These are phyloP conservation scores for Penicillium occitanis DNA, from an alignment of 2,329 filamentous ascomycete species.

Conservation along the genomic window DNA sequence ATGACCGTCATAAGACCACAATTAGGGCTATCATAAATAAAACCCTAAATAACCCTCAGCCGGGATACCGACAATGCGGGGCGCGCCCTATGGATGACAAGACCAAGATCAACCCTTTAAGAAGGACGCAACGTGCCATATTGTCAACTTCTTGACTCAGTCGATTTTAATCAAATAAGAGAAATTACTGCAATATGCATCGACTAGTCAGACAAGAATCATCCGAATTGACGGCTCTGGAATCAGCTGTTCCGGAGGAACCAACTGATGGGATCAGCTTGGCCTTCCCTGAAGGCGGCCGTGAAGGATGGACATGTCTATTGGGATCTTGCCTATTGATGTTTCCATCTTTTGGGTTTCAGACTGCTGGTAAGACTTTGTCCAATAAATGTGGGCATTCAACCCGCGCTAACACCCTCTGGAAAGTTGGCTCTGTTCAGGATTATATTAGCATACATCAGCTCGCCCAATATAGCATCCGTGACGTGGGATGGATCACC, in stretches of 20 bases:
- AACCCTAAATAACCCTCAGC: no score
- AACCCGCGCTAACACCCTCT: neutral
- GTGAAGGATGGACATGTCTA: slow-evolving; percentile 37
- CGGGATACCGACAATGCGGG: neutral
- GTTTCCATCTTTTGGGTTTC: slow-evolving; percentile 48
- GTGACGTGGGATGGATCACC: slow-evolving; percentile 53
- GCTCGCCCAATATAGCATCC: slow-evolving; percentile 42
- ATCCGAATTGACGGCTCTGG: neutral
- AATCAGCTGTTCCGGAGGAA: neutral
- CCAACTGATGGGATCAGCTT: neutral
- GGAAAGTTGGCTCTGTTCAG: slow-evolving; percentile 49
- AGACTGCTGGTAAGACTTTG: slow-evolving; percentile 36
- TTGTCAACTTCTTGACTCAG: neutral
- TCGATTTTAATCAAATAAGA: neutral
- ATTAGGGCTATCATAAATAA: neutral
- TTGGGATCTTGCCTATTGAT: slow-evolving; percentile 38
- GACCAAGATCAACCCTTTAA: neutral
- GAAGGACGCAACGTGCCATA: neutral
- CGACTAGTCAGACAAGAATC: neutral
- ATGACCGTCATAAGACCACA: neutral
- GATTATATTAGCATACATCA: slow-evolving; percentile 50
- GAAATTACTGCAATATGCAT: neutral
- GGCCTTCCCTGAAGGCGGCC: slow-evolving; percentile 22
- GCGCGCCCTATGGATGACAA: neutral
- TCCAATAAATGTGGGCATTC: neutral